Evolutionary conservation across 805 yeast genomes (phyloP).

Genomic region (Priceomyces medius): DNA sequence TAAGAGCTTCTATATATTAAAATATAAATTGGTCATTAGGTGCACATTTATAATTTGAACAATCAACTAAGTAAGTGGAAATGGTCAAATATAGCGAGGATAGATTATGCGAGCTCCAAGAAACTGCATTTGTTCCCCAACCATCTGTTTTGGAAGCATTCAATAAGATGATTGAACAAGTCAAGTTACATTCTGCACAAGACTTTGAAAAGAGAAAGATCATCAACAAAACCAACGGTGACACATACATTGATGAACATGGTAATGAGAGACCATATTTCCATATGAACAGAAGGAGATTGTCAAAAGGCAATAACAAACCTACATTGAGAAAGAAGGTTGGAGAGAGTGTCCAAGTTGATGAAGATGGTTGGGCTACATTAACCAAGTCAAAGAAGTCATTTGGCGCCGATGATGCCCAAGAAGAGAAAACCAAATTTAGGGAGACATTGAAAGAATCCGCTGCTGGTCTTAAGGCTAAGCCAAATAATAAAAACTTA

Average conservation of each 20-base stretch:
- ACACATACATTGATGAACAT: constrained; percentile 44
- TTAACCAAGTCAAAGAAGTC: constrained; percentile 47
- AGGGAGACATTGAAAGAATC: constrained; percentile 43
- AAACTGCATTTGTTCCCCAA: constrained; percentile 57
- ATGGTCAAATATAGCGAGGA: constrained; percentile 70
- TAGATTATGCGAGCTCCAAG: constrained; percentile 59
- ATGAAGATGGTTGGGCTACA: constrained; percentile 85
- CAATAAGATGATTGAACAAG: constrained; percentile 63
- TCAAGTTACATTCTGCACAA: constrained; percentile 46
- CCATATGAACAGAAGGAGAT: constrained; percentile 60
- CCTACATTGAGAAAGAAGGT: constrained; percentile 61
- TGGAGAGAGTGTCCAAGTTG: constrained; percentile 52
- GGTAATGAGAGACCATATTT: constrained; percentile 46
- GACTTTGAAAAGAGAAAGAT: constrained; percentile 24
- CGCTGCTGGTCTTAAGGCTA: constrained; percentile 46
- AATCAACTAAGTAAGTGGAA: constrained; percentile 10
- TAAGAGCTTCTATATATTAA: background rate
- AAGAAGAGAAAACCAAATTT: constrained; percentile 45
- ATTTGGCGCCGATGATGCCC: constrained; percentile 49
- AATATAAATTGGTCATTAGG: background rate
- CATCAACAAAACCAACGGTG: constrained; percentile 38
- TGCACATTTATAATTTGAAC: background rate
- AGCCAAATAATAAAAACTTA: constrained; percentile 72
- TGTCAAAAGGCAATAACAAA: constrained; percentile 44
- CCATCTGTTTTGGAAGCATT: constrained; percentile 65